phyloP scores from a whole-genome alignment of 2,329 filamentous ascomycete genomes.

The Fusarium miscanthi region DNA sequence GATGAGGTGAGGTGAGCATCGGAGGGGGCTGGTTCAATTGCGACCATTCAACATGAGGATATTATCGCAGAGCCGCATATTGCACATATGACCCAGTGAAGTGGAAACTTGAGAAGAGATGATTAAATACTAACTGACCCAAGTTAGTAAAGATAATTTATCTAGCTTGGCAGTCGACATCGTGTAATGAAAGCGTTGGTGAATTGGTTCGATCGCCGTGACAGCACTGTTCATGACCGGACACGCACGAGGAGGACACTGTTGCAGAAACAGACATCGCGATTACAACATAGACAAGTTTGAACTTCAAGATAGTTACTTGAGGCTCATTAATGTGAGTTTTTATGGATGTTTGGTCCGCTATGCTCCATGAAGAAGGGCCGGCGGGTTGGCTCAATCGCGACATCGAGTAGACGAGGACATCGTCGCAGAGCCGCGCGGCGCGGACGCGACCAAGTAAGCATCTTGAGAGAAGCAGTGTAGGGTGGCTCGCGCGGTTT shows the following conservation, averaged over 20 bases:
- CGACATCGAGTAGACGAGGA: background rate
- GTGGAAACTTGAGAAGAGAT: accelerated
- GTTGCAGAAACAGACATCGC: accelerated
- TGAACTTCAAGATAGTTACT: accelerated
- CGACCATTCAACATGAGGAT: background rate
- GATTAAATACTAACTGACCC: accelerated
- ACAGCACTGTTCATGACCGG: background rate
- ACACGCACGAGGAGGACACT: background rate
- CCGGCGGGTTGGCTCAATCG: background rate
- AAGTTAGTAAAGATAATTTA: accelerated
- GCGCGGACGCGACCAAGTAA: accelerated
- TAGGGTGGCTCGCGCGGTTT: accelerated
- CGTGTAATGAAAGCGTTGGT: background rate
- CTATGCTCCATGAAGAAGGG: accelerated
- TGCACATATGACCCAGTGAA: too few species aligned
- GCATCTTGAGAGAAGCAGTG: too few species aligned
- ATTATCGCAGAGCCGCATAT: background rate
- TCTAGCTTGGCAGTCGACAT: accelerated
- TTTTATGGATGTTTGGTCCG: too few species aligned
- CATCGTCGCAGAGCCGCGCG: too few species aligned
- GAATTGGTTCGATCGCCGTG: too few species aligned
- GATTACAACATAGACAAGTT: accelerated
- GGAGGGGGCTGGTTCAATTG: background rate
- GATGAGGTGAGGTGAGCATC: background rate
- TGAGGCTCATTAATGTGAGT: accelerated